These are phyloP conservation scores for Terfezia claveryi DNA, from an alignment of 495 filamentous ascomycete genomes.

Conservation along the genomic window DNA sequence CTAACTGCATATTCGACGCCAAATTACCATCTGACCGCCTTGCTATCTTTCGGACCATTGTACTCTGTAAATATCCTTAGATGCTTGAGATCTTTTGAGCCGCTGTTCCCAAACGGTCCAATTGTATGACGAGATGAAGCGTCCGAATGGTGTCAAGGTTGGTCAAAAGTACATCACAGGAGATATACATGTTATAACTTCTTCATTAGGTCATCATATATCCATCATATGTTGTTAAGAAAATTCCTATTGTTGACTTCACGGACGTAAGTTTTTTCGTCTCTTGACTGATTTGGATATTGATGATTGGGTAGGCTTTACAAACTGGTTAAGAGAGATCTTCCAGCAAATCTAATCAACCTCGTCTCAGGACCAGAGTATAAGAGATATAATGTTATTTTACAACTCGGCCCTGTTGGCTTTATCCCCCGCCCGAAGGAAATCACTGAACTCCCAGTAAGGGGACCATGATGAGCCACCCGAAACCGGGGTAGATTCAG, in stretches of 20 bases:
- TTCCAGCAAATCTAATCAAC: background rate
- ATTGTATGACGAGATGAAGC: background rate
- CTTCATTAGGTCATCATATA: too few relatives aligned
- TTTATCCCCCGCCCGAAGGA: background rate
- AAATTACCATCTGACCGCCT: background rate
- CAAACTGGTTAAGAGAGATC: background rate
- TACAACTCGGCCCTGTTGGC: background rate
- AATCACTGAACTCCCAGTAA: background rate
- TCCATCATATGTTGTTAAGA: too few relatives aligned
- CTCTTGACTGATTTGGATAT: too few relatives aligned
- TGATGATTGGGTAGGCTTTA: background rate
- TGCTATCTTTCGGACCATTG: background rate
- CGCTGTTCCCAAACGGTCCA: background rate
- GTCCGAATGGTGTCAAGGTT: background rate
- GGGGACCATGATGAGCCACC: too few relatives aligned
- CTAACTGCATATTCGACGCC: background rate
- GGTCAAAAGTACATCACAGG: too few relatives aligned
- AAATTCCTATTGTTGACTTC: too few relatives aligned
- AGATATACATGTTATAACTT: too few relatives aligned
- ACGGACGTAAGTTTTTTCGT: too few relatives aligned
- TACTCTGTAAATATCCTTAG: background rate
- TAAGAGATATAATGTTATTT: background rate
- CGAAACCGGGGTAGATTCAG: too few relatives aligned
- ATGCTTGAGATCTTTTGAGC: background rate
- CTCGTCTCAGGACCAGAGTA: background rate